Base-by-base conservation (phyloP, 2,329 filamentous ascomycete genomes). In the Graphiopsis chlorocephala region DNA sequence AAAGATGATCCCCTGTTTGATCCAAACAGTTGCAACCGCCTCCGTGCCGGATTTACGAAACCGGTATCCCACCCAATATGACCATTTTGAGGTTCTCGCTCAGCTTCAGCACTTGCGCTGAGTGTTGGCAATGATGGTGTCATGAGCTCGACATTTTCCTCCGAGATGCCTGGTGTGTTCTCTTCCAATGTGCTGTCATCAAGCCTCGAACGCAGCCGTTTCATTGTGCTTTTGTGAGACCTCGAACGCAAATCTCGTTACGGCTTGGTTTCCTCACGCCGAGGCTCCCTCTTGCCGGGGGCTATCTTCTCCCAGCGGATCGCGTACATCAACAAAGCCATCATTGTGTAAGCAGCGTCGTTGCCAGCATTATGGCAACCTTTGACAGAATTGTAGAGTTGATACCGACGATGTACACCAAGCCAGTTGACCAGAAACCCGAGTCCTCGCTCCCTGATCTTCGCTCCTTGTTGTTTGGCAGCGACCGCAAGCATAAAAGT, bases 381-480 rank as follows among this genome's bases (percentile, higher is more conserved):
- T 5, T 93, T 33, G 4, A 67, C 17, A 8, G 23, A 17, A 3
- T 53, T 60, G 2, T 55, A 25, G 15, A 60, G 31, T 25, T 50
- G 38, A 71, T 69, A 47, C 83, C 80, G 14, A 81, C 81, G 42
- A 81, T 82, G 72, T 12, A 88, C 82, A 17, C 85, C 85, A 64
- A 87, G 86, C 76, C 89, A 89, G 72, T 96, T 83, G 33, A 80
- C 78, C 55, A 87, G 84, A 0, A 90, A 93, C 73, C 97, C 93
- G 35, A 92, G 76, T 1, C 20, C 64, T 2, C 33, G 42, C 11
- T 55, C 52, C 12, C 52, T 61, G 17, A 72, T 23, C n/a, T 11
- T 8, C 15, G 61, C 61, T 10, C 66, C 64, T 14, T 45, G 63
- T 38, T 65, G 29, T 2, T 33, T 42, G n/a, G 67, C 67, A 20